Base-by-base conservation (phyloP, 331 rosid genomes). In the Acacia concinna region DNA sequence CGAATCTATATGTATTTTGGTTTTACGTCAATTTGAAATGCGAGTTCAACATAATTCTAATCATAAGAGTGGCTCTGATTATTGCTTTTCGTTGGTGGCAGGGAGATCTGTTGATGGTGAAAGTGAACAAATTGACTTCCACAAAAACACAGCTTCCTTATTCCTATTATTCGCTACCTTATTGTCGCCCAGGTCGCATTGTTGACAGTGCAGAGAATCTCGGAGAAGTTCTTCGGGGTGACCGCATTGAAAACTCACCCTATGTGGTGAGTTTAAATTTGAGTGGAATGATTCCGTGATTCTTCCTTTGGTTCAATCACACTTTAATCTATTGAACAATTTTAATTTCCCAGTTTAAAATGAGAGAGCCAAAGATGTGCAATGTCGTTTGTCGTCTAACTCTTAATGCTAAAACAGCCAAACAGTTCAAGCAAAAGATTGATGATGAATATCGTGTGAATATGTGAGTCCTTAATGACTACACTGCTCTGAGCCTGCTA, bases 181-280 rank as follows among this genome's bases (percentile, higher is more conserved):
- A 89, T 75, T 95, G 98, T 84, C 83, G 27, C 52, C 98, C 98
- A 21, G 76, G 85, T 41, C 81, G 11, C 18, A 92, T 92, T 79
- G 82, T 91, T 40, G 98, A 95, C 82, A 92, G 97, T 79, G 97
- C 97, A 63, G 98, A 92, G 92, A 95, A 95, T 88, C 97, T 95
- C 20, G 97, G 97, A 35, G 98, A 95, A 81, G 96, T 95, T 73
- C 98, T 95, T 79, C 90, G 98, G 43, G 97, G 98, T 56, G 98
- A 95, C 63, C 93, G 96, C 37, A 91, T 95, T 7, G 97, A 95
- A 74, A 95, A 95, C 88, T 95, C 98, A 71, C 97, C 97, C 71
- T 94, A 85, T 72, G 91, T 78, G 94, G 98, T 73, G 78, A 78
- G 44, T 38, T 38, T 23, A 31, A 8, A 14, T 35, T 74, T 23